A percentile compares a stretch with the other conserved stretches of the same genome.
These are phyloP conservation scores for Macrophomina tecta DNA, from an alignment of 2,329 filamentous ascomycete genomes.

Conservation along the genomic window DNA sequence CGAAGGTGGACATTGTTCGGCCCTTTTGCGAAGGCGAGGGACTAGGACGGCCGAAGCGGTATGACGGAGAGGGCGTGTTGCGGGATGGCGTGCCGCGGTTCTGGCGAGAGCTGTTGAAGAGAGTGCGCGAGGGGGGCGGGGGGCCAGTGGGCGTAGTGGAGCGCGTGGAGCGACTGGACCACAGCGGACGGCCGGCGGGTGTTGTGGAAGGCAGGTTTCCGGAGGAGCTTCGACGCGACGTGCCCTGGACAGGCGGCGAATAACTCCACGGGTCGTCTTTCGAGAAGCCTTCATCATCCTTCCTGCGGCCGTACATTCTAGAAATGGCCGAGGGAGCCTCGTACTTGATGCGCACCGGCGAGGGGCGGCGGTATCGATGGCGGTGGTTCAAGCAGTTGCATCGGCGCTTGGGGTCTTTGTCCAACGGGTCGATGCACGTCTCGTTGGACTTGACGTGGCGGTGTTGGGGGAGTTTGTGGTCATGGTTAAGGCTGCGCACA, in stretches of 20 bases:
- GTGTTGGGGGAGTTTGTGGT: conserved; percentile 12
- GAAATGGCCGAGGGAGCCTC: conserved; percentile 20
- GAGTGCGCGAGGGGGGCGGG: conserved; percentile 52
- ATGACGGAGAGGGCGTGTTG: conserved; percentile 29
- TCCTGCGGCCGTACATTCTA: conserved; percentile 21
- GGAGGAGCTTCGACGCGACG: conserved; percentile 35
- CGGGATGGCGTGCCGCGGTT: conserved; percentile 32
- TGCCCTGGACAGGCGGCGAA: conserved; percentile 43
- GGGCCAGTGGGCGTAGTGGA: conserved; percentile 64
- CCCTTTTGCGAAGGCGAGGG: conserved; percentile 23
- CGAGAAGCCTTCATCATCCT: conserved; percentile 11
- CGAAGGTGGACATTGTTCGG: conserved; percentile 21
- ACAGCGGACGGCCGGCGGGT: conserved; percentile 61
- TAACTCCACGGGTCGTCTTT: conserved; percentile 1
- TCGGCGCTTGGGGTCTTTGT: conserved; percentile 28
- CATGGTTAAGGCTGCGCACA: conserved; percentile 28
- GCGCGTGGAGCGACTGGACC: conserved; percentile 47
- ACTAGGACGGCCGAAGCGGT: conserved; percentile 26
- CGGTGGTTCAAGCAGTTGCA: conserved; percentile 28
- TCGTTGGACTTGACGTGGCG: conserved; percentile 21
- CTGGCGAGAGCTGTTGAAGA: conserved; percentile 60
- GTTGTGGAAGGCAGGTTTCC: conserved; percentile 59
- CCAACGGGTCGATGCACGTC: conserved; percentile 19
- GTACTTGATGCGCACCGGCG: conserved; percentile 17
- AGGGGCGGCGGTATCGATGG: conserved; percentile 20